Conservation (phyloP, 352 stramenopile species). For the Globisporangium alternatum region DNA sequence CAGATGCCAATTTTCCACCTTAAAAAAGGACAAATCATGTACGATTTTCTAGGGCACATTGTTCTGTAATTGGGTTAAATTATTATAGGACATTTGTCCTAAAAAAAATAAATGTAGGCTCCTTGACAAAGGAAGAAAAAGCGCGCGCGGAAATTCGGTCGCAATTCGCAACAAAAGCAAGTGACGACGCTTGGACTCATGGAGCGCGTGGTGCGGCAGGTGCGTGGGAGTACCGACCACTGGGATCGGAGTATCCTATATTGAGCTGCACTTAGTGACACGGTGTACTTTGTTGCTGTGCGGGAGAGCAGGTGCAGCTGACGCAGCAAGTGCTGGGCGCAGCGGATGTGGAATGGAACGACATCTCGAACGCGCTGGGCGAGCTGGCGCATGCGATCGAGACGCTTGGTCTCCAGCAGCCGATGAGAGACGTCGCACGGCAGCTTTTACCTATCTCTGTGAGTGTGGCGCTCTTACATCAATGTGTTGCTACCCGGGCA, state of each 20-base stretch:
- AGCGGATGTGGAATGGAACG: conserved; percentile 38
- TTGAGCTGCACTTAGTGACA: background rate
- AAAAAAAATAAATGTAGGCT: too few species aligned
- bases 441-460: conserved; percentile 53
- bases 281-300: background rate
- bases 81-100: too few species aligned
- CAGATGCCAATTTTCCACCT: too few species aligned
- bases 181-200: conserved; percentile 9
- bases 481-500: conserved; percentile 3
- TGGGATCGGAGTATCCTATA: background rate
- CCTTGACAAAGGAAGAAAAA: background rate
- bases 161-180: background rate
- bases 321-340: conserved; percentile 31
- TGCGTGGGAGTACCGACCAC: background rate
- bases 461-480: conserved; percentile 7
- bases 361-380: conserved; percentile 32
- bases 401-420: conserved; percentile 21
- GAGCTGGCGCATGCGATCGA: conserved; percentile 52
- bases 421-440: conserved; percentile 28
- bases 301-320: conserved; percentile 32
- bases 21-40: too few species aligned
- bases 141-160: background rate
- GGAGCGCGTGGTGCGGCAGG: conserved; percentile 22
- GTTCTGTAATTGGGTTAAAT: too few species aligned
- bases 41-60: too few species aligned